A percentile compares a stretch with the other conserved stretches of the same genome.
Evolutionary conservation across 1,284 basidiomycete genomes (phyloP).

Genomic region (Lentinula novae-zelandiae): DNA sequence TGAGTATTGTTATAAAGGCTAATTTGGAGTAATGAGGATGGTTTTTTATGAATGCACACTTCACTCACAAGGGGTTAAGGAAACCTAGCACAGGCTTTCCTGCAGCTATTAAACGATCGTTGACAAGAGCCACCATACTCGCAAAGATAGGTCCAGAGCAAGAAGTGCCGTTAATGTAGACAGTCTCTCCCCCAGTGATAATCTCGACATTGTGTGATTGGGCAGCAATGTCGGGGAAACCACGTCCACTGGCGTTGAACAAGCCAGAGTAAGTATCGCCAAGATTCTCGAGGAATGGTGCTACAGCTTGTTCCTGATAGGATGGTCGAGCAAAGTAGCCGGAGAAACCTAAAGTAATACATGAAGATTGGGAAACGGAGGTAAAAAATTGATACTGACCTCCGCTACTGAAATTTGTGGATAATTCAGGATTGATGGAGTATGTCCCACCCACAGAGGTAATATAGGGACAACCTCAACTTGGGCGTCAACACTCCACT

Average conservation of each 20-base stretch:
- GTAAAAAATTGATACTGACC: neutral
- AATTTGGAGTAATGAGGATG: neutral
- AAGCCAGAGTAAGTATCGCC: conserved; percentile 6
- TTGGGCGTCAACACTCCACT: neutral
- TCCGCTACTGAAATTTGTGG: conserved; percentile 12
- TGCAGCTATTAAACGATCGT: conserved; percentile 52
- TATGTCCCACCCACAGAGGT: conserved; percentile 10
- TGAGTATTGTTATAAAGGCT: conserved; percentile 12
- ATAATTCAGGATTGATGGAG: conserved; percentile 10
- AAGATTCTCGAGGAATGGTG: conserved; percentile 6
- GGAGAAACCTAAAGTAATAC: conserved; percentile 3
- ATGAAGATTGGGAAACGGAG: neutral
- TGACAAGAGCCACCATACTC: conserved; percentile 57
- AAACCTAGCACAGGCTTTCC: conserved; percentile 44
- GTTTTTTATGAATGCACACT: neutral
- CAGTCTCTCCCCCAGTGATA: conserved; percentile 31
- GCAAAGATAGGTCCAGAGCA: conserved; percentile 58
- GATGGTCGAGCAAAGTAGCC: conserved; percentile 8
- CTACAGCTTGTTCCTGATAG: conserved; percentile 7
- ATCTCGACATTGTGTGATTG: conserved; percentile 47
- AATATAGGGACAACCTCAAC: conserved; percentile 8
- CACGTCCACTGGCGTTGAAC: conserved; percentile 10
- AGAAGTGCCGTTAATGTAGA: conserved; percentile 44
- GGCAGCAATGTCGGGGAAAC: conserved; percentile 55
- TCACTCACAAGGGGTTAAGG: conserved; percentile 15